Evolutionary conservation across 352 stramenopile species (phyloP), one percentile per base, ranked within the genome.

Genomic region (Phytophthora syringae): DNA sequence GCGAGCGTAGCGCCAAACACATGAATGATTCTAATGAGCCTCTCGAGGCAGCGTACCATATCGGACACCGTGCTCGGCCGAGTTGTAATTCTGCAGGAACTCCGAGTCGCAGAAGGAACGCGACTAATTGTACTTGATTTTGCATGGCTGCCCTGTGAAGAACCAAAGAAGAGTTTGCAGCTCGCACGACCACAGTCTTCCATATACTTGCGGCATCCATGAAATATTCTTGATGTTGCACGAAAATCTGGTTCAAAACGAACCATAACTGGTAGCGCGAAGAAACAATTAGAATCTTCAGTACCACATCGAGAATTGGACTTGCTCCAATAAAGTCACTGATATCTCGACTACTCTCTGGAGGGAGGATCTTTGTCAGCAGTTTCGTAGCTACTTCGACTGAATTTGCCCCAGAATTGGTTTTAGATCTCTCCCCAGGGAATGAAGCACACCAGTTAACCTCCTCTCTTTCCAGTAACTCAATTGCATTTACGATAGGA

Each of bases 241-340:
- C 56, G 20, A 90, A 88, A 22, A 88, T 30, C 1, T 51, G 27
- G 5, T 79, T 49, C 2, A 90, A 47, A 13, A 86, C 71, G 16
- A 74, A 69, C 79, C 82, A 90, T 37, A 88, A 62, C 20, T 76
- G 53, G 32, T 76, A 81, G 24, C 71, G 77, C 7, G 77, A 79
- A 20, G 76, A 88, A 16, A 80, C 59, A 32, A 88, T 79, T 6
- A 90, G 40, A 5, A 82, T 60, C 24, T 76, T 74, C 15, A 80
- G 63, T 2, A 86, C 34, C 15, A 67, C 51, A 12, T 89, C 82
- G 36, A 82, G 88, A 7, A 80, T 70, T 1, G 68, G 64, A 9
- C 68, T 69, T 21, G 76, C 21, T 18, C 60, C 67, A 48, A 86
- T 66, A 45, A 88, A 90, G 21, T 53, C 34, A 44, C 67, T 65